Evolutionary conservation across 2,329 filamentous ascomycete genomes (phyloP).

Genomic region (Cladosporium oxysporum): DNA sequence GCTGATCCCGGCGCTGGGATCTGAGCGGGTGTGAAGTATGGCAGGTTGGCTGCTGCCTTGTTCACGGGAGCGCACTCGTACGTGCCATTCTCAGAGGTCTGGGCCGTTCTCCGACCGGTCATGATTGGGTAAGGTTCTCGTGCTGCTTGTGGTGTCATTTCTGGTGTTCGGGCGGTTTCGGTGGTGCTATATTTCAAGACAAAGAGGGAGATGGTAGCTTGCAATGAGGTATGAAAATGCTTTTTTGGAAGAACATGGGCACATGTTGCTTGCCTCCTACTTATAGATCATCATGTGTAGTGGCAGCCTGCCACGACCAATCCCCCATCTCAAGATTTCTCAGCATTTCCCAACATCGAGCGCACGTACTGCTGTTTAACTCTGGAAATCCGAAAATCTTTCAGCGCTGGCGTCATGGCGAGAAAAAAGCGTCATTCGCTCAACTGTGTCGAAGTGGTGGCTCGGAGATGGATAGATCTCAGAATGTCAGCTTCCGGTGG

Average conservation of each 20-base stretch:
- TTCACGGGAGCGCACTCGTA: background rate
- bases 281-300: background rate
- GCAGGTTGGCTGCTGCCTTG: slow-evolving; percentile 34
- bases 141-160: background rate
- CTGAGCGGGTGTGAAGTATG: slow-evolving; percentile 53
- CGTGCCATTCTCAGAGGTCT: background rate
- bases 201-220: background rate
- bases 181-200: no score
- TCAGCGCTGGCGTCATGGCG: background rate
- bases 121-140: background rate
- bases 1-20: slow-evolving; percentile 50
- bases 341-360: background rate
- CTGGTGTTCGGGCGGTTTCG: background rate
- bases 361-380: background rate
- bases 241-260: background rate
- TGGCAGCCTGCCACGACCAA: background rate
- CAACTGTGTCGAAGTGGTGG: background rate
- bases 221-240: background rate
- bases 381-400: background rate
- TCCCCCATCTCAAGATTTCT: background rate
- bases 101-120: background rate
- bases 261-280: background rate
- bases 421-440: background rate
- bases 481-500: background rate
- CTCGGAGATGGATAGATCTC: background rate